Evolutionary conservation across 352 stramenopile genomes (phyloP), one percentile per base, ranked within the genome.

Genomic region (Phytophthora sp.): DNA sequence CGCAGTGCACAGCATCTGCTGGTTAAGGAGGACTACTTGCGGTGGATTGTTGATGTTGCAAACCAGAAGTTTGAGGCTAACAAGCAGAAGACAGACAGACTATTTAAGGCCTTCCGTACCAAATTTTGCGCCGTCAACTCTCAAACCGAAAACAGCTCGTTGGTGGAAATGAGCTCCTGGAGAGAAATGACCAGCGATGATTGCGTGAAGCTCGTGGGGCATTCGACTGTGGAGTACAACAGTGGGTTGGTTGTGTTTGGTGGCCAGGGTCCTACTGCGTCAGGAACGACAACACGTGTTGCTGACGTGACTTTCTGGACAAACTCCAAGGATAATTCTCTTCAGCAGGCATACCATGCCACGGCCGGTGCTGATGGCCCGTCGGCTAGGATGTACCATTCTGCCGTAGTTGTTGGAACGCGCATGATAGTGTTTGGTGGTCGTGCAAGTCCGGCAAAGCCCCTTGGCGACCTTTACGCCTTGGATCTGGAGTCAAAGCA

Each of bases 11-110:
- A 79, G 9, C 46, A 82, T 0, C 44, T 97, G 28, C 52, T 96
- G 13, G 77, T 93, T 20, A 76, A 82, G 26, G 78, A 90, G 27
- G 54, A 60, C 5, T 95, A 95, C 46, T 62, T 97, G 12, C 46
- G 58, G 20, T 92, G 82, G 82, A 82, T 96, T 39, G 74, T 95
- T 26, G 69, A 85, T 26, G 66, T 95, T 24, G 83, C 87, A n/a
- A 94, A 95, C 57, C 82, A 92, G 30, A 95, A 96, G 63, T 96
- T 96, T 50, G 48, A 64, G n/a, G 76, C 76, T 6, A 96, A 93
- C 62, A 80, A 84, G 23, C 70, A 66, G 20, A 91, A 91, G 43
- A 93, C 84, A 0, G 76, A 93, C 51, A 75, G 79, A 44, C 68
- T 95, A 18, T 85, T 86, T 52, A 72, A 80, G 3, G 72, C 82